phyloP scores from a whole-genome alignment of 306 rosid species.

The Vigna trinervia region DNA sequence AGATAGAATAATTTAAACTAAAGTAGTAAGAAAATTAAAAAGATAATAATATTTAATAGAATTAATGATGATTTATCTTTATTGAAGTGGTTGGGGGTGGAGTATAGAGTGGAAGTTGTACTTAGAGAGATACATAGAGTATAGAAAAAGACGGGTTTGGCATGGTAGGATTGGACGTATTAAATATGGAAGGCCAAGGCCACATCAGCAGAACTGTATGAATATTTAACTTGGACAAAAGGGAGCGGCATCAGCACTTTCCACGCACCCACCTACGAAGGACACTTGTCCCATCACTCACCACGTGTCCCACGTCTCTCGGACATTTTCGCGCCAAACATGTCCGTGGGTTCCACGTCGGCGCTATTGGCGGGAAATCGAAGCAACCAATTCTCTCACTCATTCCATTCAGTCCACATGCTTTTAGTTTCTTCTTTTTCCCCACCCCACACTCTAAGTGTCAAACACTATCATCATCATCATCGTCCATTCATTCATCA shows the following conservation, averaged over 20 bases:
- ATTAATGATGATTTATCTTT: too few relatives aligned
- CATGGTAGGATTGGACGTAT: conserved; percentile 5
- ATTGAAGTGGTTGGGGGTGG: too few relatives aligned
- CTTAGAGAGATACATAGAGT: too few relatives aligned
- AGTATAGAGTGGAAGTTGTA: not conserved
- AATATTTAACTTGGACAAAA: not conserved
- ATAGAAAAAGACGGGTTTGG: too few relatives aligned
- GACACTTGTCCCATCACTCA: conserved; percentile 34
- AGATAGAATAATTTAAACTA: too few relatives aligned
- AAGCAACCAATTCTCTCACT: conserved; percentile 27
- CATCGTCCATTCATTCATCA: conserved; percentile 33
- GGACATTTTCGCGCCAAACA: conserved; percentile 47
- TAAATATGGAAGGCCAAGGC: conserved; percentile 24
- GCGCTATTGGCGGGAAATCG: conserved; percentile 47
- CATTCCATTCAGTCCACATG: conserved; percentile 18
- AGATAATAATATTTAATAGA: too few relatives aligned
- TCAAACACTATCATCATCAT: conserved; percentile 29
- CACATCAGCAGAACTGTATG: not conserved
- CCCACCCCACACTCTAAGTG: not conserved
- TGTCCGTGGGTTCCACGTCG: conserved; percentile 42
- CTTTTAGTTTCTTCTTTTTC: conserved; percentile 1
- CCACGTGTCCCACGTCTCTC: conserved; percentile 27
- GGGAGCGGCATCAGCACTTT: conserved; percentile 41
- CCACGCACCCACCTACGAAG: conserved; percentile 38
- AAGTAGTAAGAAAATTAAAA: too few relatives aligned